A percentile compares a stretch with the other conserved stretches of the same genome.
These are phyloP conservation scores for Aspergillus sclerotialis DNA, from an alignment of 2,329 filamentous ascomycete species.

Conservation along the genomic window DNA sequence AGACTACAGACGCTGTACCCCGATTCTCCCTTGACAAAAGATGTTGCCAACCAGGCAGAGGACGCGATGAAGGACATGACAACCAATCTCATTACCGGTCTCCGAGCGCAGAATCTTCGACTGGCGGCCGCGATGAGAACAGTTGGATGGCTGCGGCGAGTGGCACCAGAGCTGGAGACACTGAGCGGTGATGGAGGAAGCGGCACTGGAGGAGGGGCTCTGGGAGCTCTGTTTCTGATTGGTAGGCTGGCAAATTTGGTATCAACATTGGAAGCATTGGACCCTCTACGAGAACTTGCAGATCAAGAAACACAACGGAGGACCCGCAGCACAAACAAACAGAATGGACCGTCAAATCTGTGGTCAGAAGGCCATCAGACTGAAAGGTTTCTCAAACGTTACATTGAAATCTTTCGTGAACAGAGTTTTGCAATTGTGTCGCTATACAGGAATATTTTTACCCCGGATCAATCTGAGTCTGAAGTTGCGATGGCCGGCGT, in stretches of 20 bases:
- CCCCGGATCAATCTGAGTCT: constrained; percentile 43
- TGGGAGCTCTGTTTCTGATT: constrained; percentile 80
- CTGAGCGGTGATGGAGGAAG: constrained; percentile 20
- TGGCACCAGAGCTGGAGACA: constrained; percentile 70
- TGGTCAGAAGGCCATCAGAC: constrained; percentile 71
- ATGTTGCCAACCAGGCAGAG: constrained; percentile 71
- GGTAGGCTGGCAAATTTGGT: constrained; percentile 76
- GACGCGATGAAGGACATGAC: constrained; percentile 84
- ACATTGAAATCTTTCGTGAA: constrained; percentile 95
- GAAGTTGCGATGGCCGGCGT: constrained; percentile 20
- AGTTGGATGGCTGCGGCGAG: constrained; percentile 80
- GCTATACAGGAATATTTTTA: constrained; percentile 87
- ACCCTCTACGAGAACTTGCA: constrained; percentile 78
- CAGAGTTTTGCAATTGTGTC: constrained; percentile 95
- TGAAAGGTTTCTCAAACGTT: constrained; percentile 87
- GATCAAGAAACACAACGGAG: constrained; percentile 67
- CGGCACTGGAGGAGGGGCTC: constrained; percentile 53
- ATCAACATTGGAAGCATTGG: constrained; percentile 71
- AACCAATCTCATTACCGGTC: constrained; percentile 68
- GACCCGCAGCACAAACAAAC: constrained; percentile 17
- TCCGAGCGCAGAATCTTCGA: constrained; percentile 74
- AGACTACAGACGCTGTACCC: constrained; percentile 78
- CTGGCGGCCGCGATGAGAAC: constrained; percentile 85
- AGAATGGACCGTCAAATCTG: constrained; percentile 13
- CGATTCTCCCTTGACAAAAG: constrained; percentile 64